A percentile compares a stretch with the other conserved stretches of the same genome.
Evolutionary conservation across 257 asterid species (phyloP).

Genomic region (Orobanche coerulescens): DNA sequence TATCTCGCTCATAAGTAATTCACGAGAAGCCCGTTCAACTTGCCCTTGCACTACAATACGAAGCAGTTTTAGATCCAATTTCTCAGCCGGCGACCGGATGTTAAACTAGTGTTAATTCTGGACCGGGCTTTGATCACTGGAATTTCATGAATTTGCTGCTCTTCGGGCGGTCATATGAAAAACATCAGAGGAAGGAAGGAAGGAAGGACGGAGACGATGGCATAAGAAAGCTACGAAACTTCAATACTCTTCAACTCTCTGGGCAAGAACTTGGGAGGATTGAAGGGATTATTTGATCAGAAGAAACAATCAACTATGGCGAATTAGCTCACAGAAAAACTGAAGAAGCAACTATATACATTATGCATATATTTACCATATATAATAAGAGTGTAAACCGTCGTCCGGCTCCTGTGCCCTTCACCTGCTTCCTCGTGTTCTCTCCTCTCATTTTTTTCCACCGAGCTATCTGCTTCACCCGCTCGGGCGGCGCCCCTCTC

Average conservation of each 20-base stretch:
- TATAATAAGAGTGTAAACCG: too few species aligned
- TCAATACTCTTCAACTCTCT: constrained; percentile 52
- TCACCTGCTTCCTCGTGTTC: too few species aligned
- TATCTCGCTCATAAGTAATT: constrained; percentile 14
- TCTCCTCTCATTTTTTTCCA: too few species aligned
- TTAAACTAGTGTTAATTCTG: background rate
- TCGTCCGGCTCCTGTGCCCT: too few species aligned
- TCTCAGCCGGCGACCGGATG: background rate
- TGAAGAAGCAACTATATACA: constrained; percentile 63
- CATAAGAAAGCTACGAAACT: constrained; percentile 42
- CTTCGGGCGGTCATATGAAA: background rate
- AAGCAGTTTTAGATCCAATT: constrained; percentile 38
- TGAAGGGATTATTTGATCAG: constrained; percentile 49
- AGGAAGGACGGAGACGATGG: constrained; percentile 33
- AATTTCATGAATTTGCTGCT: background rate
- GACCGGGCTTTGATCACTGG: constrained; percentile 2
- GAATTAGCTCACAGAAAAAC: constrained; percentile 84
- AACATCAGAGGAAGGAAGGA: too few species aligned
- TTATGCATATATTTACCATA: background rate
- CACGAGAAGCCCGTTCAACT: constrained; percentile 51
- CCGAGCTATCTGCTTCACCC: too few species aligned
- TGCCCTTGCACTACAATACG: background rate
- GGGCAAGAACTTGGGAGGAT: constrained; percentile 59
- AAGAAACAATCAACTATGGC: constrained; percentile 55
- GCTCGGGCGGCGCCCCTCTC: too few species aligned